Evolutionary conservation across 1,284 basidiomycete species (phyloP).

Genomic region (Exobasidium cylindrosporum): DNA sequence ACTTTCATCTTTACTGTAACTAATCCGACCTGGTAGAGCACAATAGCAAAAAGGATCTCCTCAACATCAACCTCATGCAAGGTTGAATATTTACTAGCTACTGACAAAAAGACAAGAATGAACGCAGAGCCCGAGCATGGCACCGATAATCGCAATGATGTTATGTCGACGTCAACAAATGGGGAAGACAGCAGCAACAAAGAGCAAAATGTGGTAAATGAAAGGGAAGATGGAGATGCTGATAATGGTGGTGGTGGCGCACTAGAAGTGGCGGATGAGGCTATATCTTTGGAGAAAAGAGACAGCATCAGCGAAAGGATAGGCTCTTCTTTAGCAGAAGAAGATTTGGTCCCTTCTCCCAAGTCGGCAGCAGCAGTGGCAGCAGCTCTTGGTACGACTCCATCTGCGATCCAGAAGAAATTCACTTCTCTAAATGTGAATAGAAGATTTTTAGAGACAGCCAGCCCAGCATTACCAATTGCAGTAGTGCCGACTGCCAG

Average conservation of each 20-base stretch:
- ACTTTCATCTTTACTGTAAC: no score
- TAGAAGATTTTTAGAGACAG: constrained; percentile 51
- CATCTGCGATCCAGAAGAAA: constrained; percentile 31
- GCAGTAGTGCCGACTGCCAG: constrained; percentile 8
- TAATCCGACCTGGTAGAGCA: no score
- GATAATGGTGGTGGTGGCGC: neutral
- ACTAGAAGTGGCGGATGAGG: no score
- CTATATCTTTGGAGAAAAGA: neutral
- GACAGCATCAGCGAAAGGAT: neutral
- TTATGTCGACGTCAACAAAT: no score
- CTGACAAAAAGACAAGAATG: neutral
- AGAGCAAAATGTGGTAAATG: neutral
- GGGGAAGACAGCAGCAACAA: neutral
- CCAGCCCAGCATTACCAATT: constrained; percentile 25
- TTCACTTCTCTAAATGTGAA: constrained; percentile 52
- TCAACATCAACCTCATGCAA: no score
- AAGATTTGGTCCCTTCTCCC: neutral
- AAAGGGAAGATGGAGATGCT: neutral
- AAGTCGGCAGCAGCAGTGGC: neutral
- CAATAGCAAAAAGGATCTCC: no score
- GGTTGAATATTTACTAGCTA: no score
- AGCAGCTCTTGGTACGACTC: constrained; percentile 16
- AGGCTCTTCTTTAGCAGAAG: no score
- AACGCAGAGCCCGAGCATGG: neutral
- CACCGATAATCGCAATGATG: no score